A percentile compares a stretch with the other conserved stretches of the same genome.
Conservation (phyloP, 73 alveolate genomes). For the Paramecium biaurelia region DNA sequence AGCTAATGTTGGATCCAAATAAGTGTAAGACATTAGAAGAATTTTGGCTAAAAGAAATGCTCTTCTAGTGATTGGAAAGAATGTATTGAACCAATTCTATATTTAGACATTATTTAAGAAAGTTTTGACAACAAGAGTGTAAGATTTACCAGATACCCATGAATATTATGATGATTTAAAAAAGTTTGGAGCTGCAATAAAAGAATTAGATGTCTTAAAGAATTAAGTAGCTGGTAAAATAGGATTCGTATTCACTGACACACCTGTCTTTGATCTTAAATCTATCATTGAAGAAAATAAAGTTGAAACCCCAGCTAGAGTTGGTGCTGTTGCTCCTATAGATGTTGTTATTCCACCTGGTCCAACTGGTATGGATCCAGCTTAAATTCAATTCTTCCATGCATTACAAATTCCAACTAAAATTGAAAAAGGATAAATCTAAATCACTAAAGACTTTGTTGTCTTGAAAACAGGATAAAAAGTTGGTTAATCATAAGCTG, state of each 20-base stretch:
- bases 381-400: slow-evolving; percentile 99
- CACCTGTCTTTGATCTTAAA: slow-evolving; percentile 85
- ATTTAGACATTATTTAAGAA: neutral
- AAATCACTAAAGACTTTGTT: slow-evolving; percentile 92
- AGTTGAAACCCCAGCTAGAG: slow-evolving; percentile 96
- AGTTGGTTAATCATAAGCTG: slow-evolving; percentile 96
- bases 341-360: slow-evolving; percentile 99
- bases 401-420: slow-evolving; percentile 95
- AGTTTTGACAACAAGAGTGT: neutral
- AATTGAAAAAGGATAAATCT: slow-evolving; percentile 99
- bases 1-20: slow-evolving; percentile 46
- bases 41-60: slow-evolving; percentile 14
- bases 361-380: slow-evolving; percentile 99
- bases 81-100: neutral
- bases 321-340: slow-evolving; percentile 95
- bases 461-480: slow-evolving; percentile 85
- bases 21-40: slow-evolving; percentile 50
- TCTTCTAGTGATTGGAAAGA: slow-evolving; percentile 37
- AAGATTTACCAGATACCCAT: neutral
- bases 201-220: slow-evolving; percentile 22
- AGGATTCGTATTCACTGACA: slow-evolving; percentile 92
- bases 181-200: neutral
- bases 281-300: slow-evolving; percentile 77
- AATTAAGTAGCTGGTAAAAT: slow-evolving; percentile 74
- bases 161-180: slow-evolving; percentile 10